Evolutionary conservation across 495 filamentous ascomycete genomes (phyloP).

Genomic region (Hypoxylon intermedium): DNA sequence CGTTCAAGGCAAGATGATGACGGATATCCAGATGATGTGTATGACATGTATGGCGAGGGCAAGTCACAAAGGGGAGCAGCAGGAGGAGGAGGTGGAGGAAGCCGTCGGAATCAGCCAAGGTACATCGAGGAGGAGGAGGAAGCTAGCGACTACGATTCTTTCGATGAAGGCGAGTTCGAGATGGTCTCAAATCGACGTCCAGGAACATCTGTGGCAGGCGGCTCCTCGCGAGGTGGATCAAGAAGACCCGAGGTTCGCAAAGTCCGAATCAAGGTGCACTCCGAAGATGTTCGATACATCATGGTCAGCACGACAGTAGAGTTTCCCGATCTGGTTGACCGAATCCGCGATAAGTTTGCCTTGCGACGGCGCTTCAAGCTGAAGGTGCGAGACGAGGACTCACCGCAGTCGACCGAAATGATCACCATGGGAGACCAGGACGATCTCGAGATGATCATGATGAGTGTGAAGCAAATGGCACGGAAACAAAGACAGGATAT

Average conservation of each 20-base stretch:
- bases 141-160: conserved; percentile 71
- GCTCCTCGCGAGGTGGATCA: conserved; percentile 52
- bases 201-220: conserved; percentile 50
- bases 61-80: conserved; percentile 32
- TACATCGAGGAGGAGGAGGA: conserved; percentile 77
- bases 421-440: conserved; percentile 97
- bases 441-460: conserved; percentile 86
- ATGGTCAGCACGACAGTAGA: conserved; percentile 77
- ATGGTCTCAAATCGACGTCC: conserved; percentile 65
- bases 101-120: conserved; percentile 56
- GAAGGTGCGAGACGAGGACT: conserved; percentile 82
- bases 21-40: conserved; percentile 69
- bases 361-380: conserved; percentile 75
- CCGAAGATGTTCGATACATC: conserved; percentile 92
- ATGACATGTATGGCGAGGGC: conserved; percentile 69
- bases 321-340: conserved; percentile 76
- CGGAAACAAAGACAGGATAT: conserved; percentile 78
- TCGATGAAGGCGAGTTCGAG: conserved; percentile 83
- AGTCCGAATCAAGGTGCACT: conserved; percentile 89
- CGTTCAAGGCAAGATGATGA: conserved; percentile 62
- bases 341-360: conserved; percentile 84
- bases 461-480: conserved; percentile 68
- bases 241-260: conserved; percentile 59
- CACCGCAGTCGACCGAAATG: conserved; percentile 76
- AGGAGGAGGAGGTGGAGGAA: conserved; percentile 39